Base-by-base conservation (phyloP, 352 stramenopile genomes). In the Globisporangium paroecandrum region DNA sequence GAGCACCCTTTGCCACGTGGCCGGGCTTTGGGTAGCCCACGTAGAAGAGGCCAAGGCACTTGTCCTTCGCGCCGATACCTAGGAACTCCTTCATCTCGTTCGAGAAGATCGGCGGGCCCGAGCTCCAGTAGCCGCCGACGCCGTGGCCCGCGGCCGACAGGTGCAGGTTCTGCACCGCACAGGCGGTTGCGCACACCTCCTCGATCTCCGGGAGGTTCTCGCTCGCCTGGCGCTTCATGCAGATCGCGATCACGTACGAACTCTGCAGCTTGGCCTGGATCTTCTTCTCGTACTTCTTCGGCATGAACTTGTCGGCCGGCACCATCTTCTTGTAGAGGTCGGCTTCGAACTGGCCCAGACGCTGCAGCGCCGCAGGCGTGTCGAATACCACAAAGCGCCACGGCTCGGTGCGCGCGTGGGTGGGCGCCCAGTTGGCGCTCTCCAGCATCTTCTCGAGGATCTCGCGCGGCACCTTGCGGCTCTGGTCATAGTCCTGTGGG, bases 81-180 rank as follows among this genome's bases (percentile, higher is more conserved):
- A 94, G 59, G 71, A 92, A 89, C 41, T 81, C 69, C 75, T 96
- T 96, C 88, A 96, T 96, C 32, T 93, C 81, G 61, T 87, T 62
- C 54, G 83, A 87, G 64, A 81, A 75, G 29, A 82, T 87, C 4
- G 82, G 79, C 9, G 76, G 75, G 0, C 84, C 86, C 2, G 88
- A 96, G 77, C 84, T 94, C 88, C 88, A 96, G 79, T 96, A 96
- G n/a, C 81, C 88, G 22, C 82, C 88, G 24, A 96, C 75, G 47
- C 68, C 73, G 61, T 94, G 77, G 1, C 82, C 80, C 1, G 84
- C 81, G 3, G 88, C 88, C 41, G 81, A 71, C 4, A 95, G 67
- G 70, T 95, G 88, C 78, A 95, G 86, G 76, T 95, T 95, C 69
- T 95, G 86, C 60, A 95, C 86, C 18, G 88, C 88, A 36, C 78